phyloP scores from a whole-genome alignment of 345 rosid species.

The Chamaenerion angustifolium region DNA sequence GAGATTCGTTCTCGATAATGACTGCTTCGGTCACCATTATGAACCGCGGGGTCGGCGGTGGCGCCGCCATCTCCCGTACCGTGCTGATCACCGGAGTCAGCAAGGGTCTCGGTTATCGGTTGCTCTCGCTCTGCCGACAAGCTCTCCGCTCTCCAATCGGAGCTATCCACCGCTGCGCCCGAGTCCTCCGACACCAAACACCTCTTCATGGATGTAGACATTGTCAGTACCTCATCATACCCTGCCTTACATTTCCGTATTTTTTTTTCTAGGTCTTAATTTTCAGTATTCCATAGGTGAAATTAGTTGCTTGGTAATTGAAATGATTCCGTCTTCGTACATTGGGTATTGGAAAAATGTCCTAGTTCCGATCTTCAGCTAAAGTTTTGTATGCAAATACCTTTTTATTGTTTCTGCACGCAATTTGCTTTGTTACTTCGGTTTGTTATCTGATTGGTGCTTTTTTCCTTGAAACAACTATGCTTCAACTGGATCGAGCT shows the following conservation, averaged over 20 bases:
- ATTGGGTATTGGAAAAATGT: too few species aligned
- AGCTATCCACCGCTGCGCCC: constrained; percentile 19
- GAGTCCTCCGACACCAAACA: constrained; percentile 16
- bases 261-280: neutral
- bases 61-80: constrained; percentile 20
- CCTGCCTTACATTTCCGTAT: neutral
- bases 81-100: constrained; percentile 82
- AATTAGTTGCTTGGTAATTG: too few species aligned
- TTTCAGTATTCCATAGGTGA: too few species aligned
- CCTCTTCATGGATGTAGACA: constrained; percentile 66
- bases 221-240: constrained; percentile 23
- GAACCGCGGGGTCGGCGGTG: constrained; percentile 14
- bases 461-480: too few species aligned
- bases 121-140: constrained; percentile 79
- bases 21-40: constrained; percentile 25
- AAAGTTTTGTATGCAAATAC: too few species aligned
- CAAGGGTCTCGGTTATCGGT: constrained; percentile 84
- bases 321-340: too few species aligned
- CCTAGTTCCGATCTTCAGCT: too few species aligned
- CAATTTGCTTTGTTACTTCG: too few species aligned
- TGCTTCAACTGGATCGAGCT: too few species aligned
- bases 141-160: constrained; percentile 55
- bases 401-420: too few species aligned
- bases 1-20: constrained; percentile 1
- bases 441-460: too few species aligned